These are phyloP conservation scores for Phytophthora europaea DNA, from an alignment of 352 stramenopile genomes.

Conservation along the genomic window DNA sequence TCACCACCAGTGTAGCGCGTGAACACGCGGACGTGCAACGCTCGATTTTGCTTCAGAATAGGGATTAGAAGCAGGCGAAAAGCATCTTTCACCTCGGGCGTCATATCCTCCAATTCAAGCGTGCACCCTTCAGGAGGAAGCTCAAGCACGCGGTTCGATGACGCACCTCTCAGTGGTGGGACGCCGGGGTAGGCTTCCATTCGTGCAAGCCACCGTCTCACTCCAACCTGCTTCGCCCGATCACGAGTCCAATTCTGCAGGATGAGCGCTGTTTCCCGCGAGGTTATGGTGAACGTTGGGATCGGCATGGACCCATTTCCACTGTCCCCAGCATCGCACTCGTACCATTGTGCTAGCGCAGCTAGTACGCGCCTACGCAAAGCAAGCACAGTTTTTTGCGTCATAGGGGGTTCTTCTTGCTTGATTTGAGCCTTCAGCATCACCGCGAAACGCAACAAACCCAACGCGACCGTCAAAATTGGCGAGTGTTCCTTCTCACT, in stretches of 20 bases:
- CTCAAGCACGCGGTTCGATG: conserved; percentile 25
- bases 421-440: conserved; percentile 25
- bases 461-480: conserved; percentile 30
- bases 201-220: conserved; percentile 56
- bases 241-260: conserved; percentile 72
- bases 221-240: conserved; percentile 43
- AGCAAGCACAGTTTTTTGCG: conserved; percentile 31
- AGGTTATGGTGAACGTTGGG: conserved; percentile 66
- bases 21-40: conserved; percentile 66
- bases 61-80: conserved; percentile 77
- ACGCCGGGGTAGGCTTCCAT: conserved; percentile 48
- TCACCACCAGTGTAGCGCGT: conserved; percentile 43
- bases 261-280: conserved; percentile 63
- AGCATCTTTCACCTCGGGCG: conserved; percentile 76
- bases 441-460: conserved; percentile 30
- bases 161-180: conserved; percentile 28
- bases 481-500: conserved; percentile 1
- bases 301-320: conserved; percentile 33
- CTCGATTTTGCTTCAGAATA: conserved; percentile 64
- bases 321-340: conserved; percentile 28
- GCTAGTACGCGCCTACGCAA: conserved; percentile 49
- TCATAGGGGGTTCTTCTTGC: conserved; percentile 19
- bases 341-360: conserved; percentile 59
- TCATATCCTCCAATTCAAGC: conserved; percentile 67
- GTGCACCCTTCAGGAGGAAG: conserved; percentile 45